Base-by-base conservation (phyloP, 2,329 filamentous ascomycete genomes). In the Monilinia laxa region DNA sequence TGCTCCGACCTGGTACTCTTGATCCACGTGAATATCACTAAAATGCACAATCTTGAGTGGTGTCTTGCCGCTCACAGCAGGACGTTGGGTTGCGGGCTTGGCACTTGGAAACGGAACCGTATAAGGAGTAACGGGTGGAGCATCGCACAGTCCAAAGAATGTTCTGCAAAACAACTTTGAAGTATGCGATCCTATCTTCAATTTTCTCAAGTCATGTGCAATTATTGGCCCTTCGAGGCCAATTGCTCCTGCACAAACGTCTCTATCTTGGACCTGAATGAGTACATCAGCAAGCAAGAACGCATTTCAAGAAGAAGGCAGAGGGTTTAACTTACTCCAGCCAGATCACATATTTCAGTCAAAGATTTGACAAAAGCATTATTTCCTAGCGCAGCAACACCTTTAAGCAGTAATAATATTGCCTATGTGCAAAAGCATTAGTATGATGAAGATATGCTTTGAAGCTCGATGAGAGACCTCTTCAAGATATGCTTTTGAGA, bases 141-240 rank as follows among this genome's bases (percentile, higher is more conserved):
- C 78, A 9, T 51, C 51, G 51, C 71, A 72, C 23, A 72, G 62
- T 10, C 85, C 84, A n/a, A 85, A 75, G 65, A 87, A 75, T 11
- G 81, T 81, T 42, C 81, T 78, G 71, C 84, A 87, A 53, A 87
- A 81, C 6, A 83, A 76, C 38, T 82, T 74, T 25, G 84, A 81
- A 0, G 83, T 82, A 65, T 79, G 79, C 10, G 83, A 84, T 1
- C 80, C 79, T 23, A 85, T 72, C 7, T 72, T 73, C 69, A 87
- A 79, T 14, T 80, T 76, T 57, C 82, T 78, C n/a, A 87, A 71
- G 14, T 78, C 78, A 51, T 81, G 77, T 45, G 84, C 82, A 38
- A 86, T 75, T 62, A 85, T 81, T 6, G 84, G 84, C 0, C 82
- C 84, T 72, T 87, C 83, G 0, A 79, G 78, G 3, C 76, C 77